These are phyloP conservation scores for Dactylellina sp. DNA, from an alignment of 2,329 filamentous ascomycete genomes.

Conservation along the genomic window DNA sequence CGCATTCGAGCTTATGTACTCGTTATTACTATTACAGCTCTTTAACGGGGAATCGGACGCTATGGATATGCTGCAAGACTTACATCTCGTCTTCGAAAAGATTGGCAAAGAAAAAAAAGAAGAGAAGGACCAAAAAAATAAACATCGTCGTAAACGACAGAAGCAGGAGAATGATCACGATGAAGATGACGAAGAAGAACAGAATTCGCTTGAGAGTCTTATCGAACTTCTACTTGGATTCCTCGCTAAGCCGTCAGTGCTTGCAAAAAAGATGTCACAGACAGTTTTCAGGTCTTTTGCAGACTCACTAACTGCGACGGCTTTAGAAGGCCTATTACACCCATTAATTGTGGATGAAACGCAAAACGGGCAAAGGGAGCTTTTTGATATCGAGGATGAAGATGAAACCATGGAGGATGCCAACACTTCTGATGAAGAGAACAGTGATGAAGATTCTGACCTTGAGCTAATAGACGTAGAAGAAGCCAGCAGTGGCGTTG, in stretches of 20 bases:
- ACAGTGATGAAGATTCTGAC: conserved; percentile 67
- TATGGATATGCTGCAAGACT: conserved; percentile 65
- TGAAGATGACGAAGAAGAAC: conserved; percentile 68
- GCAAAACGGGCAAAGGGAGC: conserved; percentile 81
- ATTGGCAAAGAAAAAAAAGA: conserved; percentile 46
- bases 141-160: conserved; percentile 28
- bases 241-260: conserved; percentile 82
- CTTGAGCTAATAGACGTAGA: conserved; percentile 66
- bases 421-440: conserved; percentile 65
- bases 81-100: conserved; percentile 59
- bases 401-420: conserved; percentile 67
- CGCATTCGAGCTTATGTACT: conserved; percentile 82
- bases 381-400: conserved; percentile 78
- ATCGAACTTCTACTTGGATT: conserved; percentile 93
- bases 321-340: conserved; percentile 74
- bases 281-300: conserved; percentile 89
- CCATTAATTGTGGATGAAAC: conserved; percentile 84
- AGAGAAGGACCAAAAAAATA: conserved; percentile 50
- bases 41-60: conserved; percentile 92
- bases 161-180: conserved; percentile 63
- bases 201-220: conserved; percentile 75
- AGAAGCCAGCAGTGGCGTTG: conserved; percentile 65
- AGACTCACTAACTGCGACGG: conserved; percentile 76
- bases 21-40: conserved; percentile 84
- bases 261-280: conserved; percentile 87